Base-by-base conservation (phyloP, 345 rosid species). In the Brassica juncea region DNA sequence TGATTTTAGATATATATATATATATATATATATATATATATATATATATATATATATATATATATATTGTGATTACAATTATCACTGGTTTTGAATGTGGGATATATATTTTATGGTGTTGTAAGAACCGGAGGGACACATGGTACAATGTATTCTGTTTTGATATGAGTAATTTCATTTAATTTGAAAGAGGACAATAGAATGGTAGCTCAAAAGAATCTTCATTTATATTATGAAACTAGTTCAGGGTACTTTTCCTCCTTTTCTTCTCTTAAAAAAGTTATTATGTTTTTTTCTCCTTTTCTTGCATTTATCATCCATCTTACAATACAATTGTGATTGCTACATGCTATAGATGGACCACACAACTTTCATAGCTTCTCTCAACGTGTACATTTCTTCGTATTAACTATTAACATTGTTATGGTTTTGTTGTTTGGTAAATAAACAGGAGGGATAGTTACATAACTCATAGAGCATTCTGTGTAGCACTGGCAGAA, bases 391-490 rank as follows among this genome's bases (percentile, higher is more conserved):
- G 55, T 37, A 28, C 63, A 44, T 10, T 54, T 21, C 25, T 64
- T 80, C 14, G 28, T 34, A 60, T 23, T 35, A 47, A 30, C 16
- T 64, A n/a, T 60, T 64, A 19, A 35, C 11, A 31, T 34, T 28
- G 23, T 58, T 58, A 84, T 72, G 75, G 68, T 63, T 80, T 70
- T 76, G 27, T n/a, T 65, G 11, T 32, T 25, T 57, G 66, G 47
- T 55, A 57, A 60, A 11, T 65, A 4, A n/a, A 44, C 90, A 93
- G 98, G 90, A 94, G 93, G 83, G 98, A 94, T 83, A 92, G 97
- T 89, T 94, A 90, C 86, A 83, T 92, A 77, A 94, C 98, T 68
- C 98, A 92, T 83, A 88, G 97, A 68, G 96, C 97, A 74, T 94
- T 92, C 73, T 94, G 98, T 79, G 94, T 90, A 81, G 98, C 98